Evolutionary conservation across 2,329 filamentous ascomycete species (phyloP), one percentile per base, ranked within the genome.

Genomic region (Aspergillus sp.): DNA sequence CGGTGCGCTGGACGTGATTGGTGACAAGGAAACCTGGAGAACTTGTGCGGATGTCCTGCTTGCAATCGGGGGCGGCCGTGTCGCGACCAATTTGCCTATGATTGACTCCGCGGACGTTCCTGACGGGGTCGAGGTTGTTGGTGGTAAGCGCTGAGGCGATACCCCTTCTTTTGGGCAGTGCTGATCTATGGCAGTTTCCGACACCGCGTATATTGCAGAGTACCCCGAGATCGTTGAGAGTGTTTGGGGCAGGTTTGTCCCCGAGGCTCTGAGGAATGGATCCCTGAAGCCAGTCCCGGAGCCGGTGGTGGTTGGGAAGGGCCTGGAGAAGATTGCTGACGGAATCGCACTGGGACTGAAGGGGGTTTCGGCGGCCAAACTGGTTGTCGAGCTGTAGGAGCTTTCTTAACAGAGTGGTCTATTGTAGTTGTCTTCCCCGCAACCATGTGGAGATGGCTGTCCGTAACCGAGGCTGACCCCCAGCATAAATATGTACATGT

Each of bases 291-390:
- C 61, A 4, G 57, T 58, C 24, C 66, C 67, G 1, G 48, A 58
- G 24, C 54, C 64, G 1, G 26, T 51, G 15, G 42, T 68, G 24
- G 52, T 63, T 1, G 61, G 63, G 3, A 50, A 60, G 3, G 66
- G 67, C 7, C 39, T 70, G 12, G 61, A 61, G 29, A 55, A 47
- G 24, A 47, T 68, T 2, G 63, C 70, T 33, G 55, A 51, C 5
- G 66, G 52, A 1, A 35, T 68, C 17, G 56, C 66, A 42, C 16
- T 53, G 1, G 40, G 59, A 3, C 52, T 39, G 25, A 52, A 57
- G 29, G 63, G 64, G 2, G 58, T 67, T 2, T 64, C 60, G 5
- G 65, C 57, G 2, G 54, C 54, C 43, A 69, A 68, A 42, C 15
- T 67, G n/a, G 62, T 67, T 5, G 52, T 64, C n/a, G 17, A 15